Conservation (phyloP, 176 grass and related monocot species). For the Phoenix roebelenii region DNA sequence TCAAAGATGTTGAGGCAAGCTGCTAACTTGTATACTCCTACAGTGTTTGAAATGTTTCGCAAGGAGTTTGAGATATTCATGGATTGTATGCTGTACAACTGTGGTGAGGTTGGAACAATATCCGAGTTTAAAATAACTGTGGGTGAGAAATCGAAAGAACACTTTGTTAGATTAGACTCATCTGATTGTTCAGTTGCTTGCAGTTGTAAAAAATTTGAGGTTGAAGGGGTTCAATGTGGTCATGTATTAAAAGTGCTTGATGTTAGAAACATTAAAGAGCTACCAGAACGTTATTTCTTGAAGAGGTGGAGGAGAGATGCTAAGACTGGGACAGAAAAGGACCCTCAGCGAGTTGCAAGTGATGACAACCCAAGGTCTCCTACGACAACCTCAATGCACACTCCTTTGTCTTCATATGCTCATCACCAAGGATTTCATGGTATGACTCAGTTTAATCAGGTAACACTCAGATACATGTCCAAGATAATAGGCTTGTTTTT, state of each 20-base stretch:
- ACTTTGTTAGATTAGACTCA: slow-evolving; percentile 25
- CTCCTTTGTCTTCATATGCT: too few species aligned
- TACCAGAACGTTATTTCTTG: slow-evolving; percentile 68
- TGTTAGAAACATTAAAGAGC: slow-evolving; percentile 93
- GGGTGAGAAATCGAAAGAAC: slow-evolving; percentile 19
- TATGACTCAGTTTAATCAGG: too few species aligned
- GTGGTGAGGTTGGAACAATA: slow-evolving; percentile 14
- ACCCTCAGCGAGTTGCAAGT: too few species aligned
- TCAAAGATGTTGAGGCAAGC: slow-evolving; percentile 41
- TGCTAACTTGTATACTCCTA: slow-evolving; percentile 35
- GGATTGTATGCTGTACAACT: slow-evolving; percentile 31
- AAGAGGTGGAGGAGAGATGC: slow-evolving; percentile 68
- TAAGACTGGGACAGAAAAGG: slow-evolving; percentile 14
- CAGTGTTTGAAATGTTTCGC: slow-evolving; percentile 40
- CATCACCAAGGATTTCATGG: too few species aligned
- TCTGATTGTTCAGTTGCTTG: slow-evolving; percentile 40
- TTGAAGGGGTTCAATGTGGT: slow-evolving; percentile 72
- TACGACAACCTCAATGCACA: too few species aligned
- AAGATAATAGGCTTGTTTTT: too few species aligned
- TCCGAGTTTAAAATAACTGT: slow-evolving; percentile 36
- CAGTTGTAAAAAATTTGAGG: slow-evolving; percentile 91
- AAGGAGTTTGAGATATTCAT: slow-evolving; percentile 46
- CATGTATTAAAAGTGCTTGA: slow-evolving; percentile 86
- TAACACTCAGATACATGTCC: too few species aligned
- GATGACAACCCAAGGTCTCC: too few species aligned